These are phyloP conservation scores for Dalbergia oliveri DNA, from an alignment of 306 rosid genomes.

Conservation along the genomic window DNA sequence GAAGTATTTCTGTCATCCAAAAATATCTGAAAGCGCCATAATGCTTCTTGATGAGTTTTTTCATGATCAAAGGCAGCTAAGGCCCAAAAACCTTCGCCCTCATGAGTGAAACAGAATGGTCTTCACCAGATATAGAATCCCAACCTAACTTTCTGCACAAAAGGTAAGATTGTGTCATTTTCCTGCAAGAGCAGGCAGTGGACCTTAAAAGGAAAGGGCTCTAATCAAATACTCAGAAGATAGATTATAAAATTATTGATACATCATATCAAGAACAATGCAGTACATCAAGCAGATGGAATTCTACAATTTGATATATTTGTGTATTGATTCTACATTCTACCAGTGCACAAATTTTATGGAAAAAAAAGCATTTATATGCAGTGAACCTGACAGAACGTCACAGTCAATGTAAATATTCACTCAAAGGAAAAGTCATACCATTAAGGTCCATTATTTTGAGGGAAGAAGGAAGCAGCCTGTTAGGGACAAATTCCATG, in stretches of 20 bases:
- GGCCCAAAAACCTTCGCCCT: constrained; percentile 57
- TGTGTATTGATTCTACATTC: background rate
- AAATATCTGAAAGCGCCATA: constrained; percentile 54
- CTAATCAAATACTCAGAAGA: background rate
- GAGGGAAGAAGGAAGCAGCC: too few species aligned
- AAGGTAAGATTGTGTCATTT: constrained; percentile 20
- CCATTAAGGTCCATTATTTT: background rate
- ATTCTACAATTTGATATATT: background rate
- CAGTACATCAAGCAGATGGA: constrained; percentile 6
- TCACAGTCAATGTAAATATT: constrained; percentile 2
- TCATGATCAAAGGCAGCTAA: constrained; percentile 64
- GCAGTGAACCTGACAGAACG: background rate
- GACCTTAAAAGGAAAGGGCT: background rate
- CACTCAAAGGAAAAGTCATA: background rate
- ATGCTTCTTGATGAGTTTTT: constrained; percentile 64
- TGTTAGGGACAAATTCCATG: too few species aligned
- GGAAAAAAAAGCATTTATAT: background rate
- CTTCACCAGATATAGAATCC: constrained; percentile 64
- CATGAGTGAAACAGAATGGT: constrained; percentile 55
- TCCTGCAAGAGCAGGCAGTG: background rate
- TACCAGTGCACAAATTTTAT: background rate
- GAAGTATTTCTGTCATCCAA: constrained; percentile 56
- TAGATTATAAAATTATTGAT: background rate
- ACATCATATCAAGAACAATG: background rate
- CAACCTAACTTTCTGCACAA: constrained; percentile 65